phyloP scores from a whole-genome alignment of 139 green algal genomes.

The Tetraselmis striata region DNA sequence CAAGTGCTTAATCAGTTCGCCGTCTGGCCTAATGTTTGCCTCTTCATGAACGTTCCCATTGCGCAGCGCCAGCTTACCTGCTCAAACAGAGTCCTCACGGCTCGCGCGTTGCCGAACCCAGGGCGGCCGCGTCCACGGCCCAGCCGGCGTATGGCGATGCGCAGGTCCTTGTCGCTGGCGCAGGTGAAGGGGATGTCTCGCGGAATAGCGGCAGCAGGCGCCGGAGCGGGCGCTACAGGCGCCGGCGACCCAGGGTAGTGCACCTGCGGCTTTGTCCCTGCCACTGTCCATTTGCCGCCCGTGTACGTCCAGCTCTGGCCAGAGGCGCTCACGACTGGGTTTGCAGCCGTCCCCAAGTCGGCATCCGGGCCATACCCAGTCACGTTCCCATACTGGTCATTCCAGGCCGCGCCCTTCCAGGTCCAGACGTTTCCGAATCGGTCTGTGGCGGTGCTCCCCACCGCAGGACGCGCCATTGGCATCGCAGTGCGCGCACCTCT shows the following conservation, averaged over 20 bases:
- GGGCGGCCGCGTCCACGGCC: constrained; percentile 25
- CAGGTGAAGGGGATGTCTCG: background rate
- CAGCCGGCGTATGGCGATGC: constrained; percentile 30
- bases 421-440: background rate
- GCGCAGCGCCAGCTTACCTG: too few species aligned
- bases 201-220: too few species aligned
- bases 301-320: background rate
- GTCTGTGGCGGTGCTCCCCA: background rate
- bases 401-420: background rate
- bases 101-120: constrained; percentile 47
- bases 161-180: constrained; percentile 13
- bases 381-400: background rate
- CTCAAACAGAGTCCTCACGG: constrained; percentile 36
- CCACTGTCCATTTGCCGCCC: background rate
- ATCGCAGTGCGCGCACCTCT: constrained; percentile 19
- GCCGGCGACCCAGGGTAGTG: background rate
- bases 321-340: background rate
- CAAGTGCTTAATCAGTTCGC: too few species aligned
- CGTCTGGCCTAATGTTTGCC: too few species aligned
- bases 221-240: background rate
- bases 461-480: background rate
- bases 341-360: background rate
- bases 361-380: background rate
- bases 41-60: too few species aligned
- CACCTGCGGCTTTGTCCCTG: background rate